A percentile compares a stretch with the other conserved stretches of the same genome.
Evolutionary conservation across 495 filamentous ascomycete species (phyloP).

Genomic region (Tuber magnatum): DNA sequence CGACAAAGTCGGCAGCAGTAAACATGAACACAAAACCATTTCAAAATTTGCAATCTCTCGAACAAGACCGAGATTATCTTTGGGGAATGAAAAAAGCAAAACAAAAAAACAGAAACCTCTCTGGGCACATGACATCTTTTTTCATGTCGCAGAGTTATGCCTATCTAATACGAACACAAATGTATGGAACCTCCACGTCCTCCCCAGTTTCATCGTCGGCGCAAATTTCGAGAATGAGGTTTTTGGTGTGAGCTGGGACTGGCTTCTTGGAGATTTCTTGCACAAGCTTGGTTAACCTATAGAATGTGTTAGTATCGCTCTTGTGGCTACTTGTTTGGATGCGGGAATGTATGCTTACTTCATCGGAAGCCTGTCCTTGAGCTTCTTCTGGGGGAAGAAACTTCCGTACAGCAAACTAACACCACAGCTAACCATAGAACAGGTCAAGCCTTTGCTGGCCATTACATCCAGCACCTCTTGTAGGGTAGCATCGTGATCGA

Average conservation of each 20-base stretch:
- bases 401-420: slow-evolving; percentile 93
- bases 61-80: background rate
- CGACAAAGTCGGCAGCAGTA: background rate
- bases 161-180: slow-evolving; percentile 58
- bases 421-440: slow-evolving; percentile 91
- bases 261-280: slow-evolving; percentile 85
- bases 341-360: slow-evolving; percentile 49
- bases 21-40: background rate
- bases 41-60: background rate
- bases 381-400: slow-evolving; percentile 84
- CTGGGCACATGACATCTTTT: background rate
- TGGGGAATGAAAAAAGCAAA: background rate
- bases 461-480: slow-evolving; percentile 77
- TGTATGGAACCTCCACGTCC: slow-evolving; percentile 96
- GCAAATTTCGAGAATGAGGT: slow-evolving; percentile 93
- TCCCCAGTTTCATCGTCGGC: slow-evolving; percentile 83
- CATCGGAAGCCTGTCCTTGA: slow-evolving; percentile 69
- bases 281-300: slow-evolving; percentile 75
- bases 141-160: background rate
- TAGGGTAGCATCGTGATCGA: slow-evolving; percentile 69
- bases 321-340: background rate
- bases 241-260: slow-evolving; percentile 83
- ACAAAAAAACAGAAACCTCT: background rate
- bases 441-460: slow-evolving; percentile 65
- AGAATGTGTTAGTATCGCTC: slow-evolving; percentile 40